Percentiles rank a stretch among this genome's conserved stretches.
These are phyloP conservation scores for Talaromyces sp. DNA, from an alignment of 2,329 filamentous ascomycete species.

Conservation along the genomic window DNA sequence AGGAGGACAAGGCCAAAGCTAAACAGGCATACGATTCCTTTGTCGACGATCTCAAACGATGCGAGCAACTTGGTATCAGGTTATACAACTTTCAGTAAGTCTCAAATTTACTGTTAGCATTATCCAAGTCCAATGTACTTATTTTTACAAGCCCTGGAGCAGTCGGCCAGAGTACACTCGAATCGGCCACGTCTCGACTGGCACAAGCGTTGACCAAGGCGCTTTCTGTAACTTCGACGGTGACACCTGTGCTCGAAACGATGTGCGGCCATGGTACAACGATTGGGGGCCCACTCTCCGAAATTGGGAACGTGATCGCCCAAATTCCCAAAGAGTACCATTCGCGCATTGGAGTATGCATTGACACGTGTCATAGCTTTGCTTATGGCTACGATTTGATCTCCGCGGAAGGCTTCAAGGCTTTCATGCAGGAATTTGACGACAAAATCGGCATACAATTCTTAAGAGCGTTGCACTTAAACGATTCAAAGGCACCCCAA, in stretches of 20 bases:
- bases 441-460: conserved; percentile 70
- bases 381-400: conserved; percentile 89
- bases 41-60: conserved; percentile 79
- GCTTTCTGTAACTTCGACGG: conserved; percentile 67
- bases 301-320: conserved; percentile 78
- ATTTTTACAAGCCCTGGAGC: conserved; percentile 60
- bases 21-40: conserved; percentile 82
- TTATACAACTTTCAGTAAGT: conserved; percentile 91
- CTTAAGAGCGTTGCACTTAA: conserved; percentile 81
- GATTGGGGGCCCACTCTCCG: conserved; percentile 78
- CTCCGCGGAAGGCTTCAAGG: conserved; percentile 64
- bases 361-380: conserved; percentile 96
- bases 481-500: conserved; percentile 91
- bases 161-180: conserved; percentile 61
- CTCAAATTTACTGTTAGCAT: not conserved
- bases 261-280: conserved; percentile 91
- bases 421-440: conserved; percentile 73
- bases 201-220: conserved; percentile 77
- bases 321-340: conserved; percentile 69
- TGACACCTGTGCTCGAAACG: conserved; percentile 85
- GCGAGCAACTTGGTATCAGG: conserved; percentile 76
- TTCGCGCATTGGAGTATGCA: conserved; percentile 79
- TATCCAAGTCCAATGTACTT: not conserved
- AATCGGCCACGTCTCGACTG: conserved; percentile 70
- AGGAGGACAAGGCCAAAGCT: conserved; percentile 72